Evolutionary conservation across 768 basidiomycete species (phyloP), one percentile per base, ranked within the genome.

Genomic region (Punctularia strigosozonata): DNA sequence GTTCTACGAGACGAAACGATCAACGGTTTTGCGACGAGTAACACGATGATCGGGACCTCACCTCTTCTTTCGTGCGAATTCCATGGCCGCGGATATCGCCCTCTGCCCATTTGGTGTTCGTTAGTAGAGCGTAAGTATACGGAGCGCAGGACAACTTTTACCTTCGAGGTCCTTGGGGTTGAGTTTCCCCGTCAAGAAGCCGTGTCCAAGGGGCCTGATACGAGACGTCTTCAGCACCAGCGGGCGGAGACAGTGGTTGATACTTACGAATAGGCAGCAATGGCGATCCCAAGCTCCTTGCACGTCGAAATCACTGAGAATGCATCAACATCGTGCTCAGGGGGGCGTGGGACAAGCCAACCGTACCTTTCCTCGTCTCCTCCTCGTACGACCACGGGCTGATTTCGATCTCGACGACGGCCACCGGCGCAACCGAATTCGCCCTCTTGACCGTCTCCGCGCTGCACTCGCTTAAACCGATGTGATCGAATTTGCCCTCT

Each of bases 381-480:
- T 63, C 58, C 43, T 73, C 72, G 37, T 74, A 75, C 2, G 69
- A 63, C 65, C 73, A 79, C 2, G 72, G 66, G 47, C 74, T 78
- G 31, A 77, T 57, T 52, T 84, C 81, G 37, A 81, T 77, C 52
- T 84, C 79, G 6, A 76, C 72, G 14, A 69, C 62, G 12, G 71
- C 62, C 41, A 80, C 65, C 2, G 71, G 73, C 32, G 68, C 61
- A 7, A 78, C 65, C 23, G 57, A 54, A 33, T 60, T 47, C 0
- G 63, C 71, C 8, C 44, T 39, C 23, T 48, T 39, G 4, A 83
- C 57, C 0, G 75, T 74, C 19, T 54, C 59, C 1, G 64, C 69
- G n/a, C 57, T 60, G 48, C 66, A 65, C 51, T 80, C 78, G 1
- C 69, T 71, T 40, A 80, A 45, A 3, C 75, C 75, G 40, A 80